Evolutionary conservation across 768 basidiomycete species (phyloP), one percentile per base, ranked within the genome.

Genomic region (Trametes villosa): DNA sequence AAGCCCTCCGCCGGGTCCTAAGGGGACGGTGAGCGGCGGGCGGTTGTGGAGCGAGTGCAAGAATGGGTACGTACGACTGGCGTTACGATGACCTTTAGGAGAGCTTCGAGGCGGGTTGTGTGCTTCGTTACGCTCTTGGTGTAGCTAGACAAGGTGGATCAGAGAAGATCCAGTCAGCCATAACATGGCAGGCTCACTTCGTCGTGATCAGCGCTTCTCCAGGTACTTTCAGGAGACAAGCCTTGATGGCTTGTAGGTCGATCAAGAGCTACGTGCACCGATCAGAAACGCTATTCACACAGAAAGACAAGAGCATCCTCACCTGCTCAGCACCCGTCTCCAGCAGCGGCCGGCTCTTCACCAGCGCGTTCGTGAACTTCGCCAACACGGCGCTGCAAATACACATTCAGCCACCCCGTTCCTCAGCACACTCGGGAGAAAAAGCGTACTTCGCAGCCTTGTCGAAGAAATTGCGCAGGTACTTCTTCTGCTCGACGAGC

Each of bases 271-370:
- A 5, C 41, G 46, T 36, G 36, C 24, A 4, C 48, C 20, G 33
- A 18, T 44, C 33, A 52, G 38, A 18, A 18, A 33, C 8, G 27
- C 36, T 24, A 2, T 27, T 22, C 5, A 26, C n/a, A 22, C n/a
- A 11, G 33, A 4, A 22, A 1, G 3, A 2, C 12, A 24, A 38
- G 17, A 3, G 5, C 20, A 38, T 76, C 91, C 92, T 44, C 52
- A 95, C 96, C 84, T 98, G 96, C 75, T 99, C 96, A 4, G 96
- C 96, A 7, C 96, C 96, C 33, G 91, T 91, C 73, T 96, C 94
- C 70, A 88, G 86, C 65, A 99, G 75, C 5, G 97, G 97, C 41
- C 95, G 80, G 71, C 94, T 96, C 73, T 87, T 88, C 20, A 98
- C 94, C 33, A 98, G 79, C 0, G 91, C 83, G 66, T 92, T 90